Evolutionary conservation across 106 monocot genomes (phyloP).

Genomic region (Dendrobium catenatum): DNA sequence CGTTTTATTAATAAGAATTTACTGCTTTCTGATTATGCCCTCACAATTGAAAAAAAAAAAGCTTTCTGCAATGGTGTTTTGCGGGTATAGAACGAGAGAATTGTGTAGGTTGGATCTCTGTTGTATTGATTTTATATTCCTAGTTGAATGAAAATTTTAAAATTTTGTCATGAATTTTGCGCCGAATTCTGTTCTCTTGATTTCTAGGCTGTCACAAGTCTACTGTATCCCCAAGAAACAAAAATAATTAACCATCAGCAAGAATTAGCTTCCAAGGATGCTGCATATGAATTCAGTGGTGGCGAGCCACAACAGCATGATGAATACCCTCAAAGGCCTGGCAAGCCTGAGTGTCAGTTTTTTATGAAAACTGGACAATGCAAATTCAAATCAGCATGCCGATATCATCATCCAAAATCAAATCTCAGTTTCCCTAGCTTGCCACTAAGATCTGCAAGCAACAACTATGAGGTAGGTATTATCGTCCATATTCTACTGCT

Average conservation of each 20-base stretch:
- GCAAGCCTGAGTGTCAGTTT: background rate
- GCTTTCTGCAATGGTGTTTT: background rate
- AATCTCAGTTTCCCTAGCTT: background rate
- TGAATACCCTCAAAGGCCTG: background rate
- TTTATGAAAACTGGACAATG: slow-evolving; percentile 2
- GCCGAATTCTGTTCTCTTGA: background rate
- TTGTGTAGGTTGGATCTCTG: background rate
- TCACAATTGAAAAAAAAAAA: background rate
- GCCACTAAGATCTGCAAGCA: background rate
- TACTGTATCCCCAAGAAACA: background rate
- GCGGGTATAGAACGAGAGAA: background rate
- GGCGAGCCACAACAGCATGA: background rate
- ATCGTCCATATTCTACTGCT: slow-evolving; percentile 48
- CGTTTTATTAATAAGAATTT: background rate
- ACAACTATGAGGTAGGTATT: slow-evolving; percentile 27
- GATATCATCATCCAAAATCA: background rate
- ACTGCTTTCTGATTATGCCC: too few relatives aligned
- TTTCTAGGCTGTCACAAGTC: background rate
- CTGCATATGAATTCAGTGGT: background rate
- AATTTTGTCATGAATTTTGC: background rate
- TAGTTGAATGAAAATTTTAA: background rate
- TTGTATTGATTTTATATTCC: background rate
- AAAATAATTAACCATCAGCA: background rate
- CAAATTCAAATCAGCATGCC: background rate
- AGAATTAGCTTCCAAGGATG: background rate